These are phyloP conservation scores for Thermomucor indicae-seudaticae DNA, from an alignment of 371 early-diverging fungal genomes.

Conservation along the genomic window DNA sequence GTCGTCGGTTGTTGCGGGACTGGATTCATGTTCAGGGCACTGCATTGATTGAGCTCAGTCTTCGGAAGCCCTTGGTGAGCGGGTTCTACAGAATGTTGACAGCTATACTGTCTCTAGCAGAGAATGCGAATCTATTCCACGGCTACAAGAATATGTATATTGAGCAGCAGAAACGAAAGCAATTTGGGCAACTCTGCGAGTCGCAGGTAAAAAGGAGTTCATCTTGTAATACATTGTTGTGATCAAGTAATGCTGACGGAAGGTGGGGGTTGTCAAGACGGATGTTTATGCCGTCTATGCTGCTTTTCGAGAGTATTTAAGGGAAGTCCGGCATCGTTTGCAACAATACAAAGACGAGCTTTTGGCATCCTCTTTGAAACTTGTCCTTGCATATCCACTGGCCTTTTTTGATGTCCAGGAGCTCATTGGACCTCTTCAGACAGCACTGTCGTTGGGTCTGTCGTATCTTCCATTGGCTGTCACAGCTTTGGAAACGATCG, in stretches of 20 bases:
- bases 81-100: conserved; percentile 73
- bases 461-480: conserved; percentile 62
- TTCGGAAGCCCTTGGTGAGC: conserved; percentile 60
- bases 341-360: conserved; percentile 78
- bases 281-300: conserved; percentile 22
- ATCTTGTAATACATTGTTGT: background rate
- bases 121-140: conserved; percentile 35
- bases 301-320: conserved; percentile 50
- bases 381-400: conserved; percentile 59
- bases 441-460: conserved; percentile 67
- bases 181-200: too few species aligned
- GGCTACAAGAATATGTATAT: conserved; percentile 10
- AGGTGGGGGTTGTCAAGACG: conserved; percentile 4
- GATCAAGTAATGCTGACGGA: background rate
- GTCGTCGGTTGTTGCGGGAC: conserved; percentile 41
- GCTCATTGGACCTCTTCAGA: conserved; percentile 52
- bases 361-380: conserved; percentile 60
- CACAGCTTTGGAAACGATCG: conserved; percentile 61
- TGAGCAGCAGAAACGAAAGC: conserved; percentile 1
- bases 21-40: conserved; percentile 62
- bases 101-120: conserved; percentile 42
- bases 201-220: too few species aligned
- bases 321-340: conserved; percentile 57
- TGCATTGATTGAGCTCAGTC: conserved; percentile 49
- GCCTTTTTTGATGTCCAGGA: conserved; percentile 52